Evolutionary conservation across 2,329 filamentous ascomycete genomes (phyloP), one percentile per base, ranked within the genome.

Genomic region (Colletotrichum cereale): DNA sequence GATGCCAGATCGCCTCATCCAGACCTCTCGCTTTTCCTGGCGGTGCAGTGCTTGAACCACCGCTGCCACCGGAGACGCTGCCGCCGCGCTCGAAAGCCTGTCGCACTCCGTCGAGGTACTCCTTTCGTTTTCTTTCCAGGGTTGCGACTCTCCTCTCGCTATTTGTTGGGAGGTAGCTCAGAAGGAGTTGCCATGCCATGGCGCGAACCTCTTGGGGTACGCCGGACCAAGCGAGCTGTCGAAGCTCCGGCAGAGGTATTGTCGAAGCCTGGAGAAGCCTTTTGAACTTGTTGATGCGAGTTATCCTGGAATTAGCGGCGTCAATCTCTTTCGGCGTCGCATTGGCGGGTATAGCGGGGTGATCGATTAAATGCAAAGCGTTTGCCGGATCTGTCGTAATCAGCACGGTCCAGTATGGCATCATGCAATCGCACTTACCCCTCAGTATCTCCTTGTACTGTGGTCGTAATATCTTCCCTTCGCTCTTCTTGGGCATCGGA

Each of bases 221-320:
- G 16, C 96, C 96, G 63, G 95, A 96, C 96, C 97, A 99, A 38
- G 96, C 95, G 40, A 95, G 86, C 69, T 94, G 88, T 73, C 96
- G 90, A 31, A 99, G 86, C 64, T 98, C 96, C 24, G 92, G 86
- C 2, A 98, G 83, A 2, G 94, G 92, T 76, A 99, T 96, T 1
- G 93, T 95, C 50, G 94, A 97, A 29, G 96, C 90, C 83, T 99
- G 96, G 8, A 99, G 86, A 63, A 99, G 93, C 77, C 92, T 93
- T 82, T 99, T 99, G 84, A 99, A 99, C 80, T 98, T 98, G 84
- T 99, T 98, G 80, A 99, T 99, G 73, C 96, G 91, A 8, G 93
- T 93, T 76, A 97, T 96, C 72, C 94, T 91, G 55, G 95, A 93
- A 67, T 93, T 95, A 79, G 97, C 91, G 16, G 91, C 92, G 78